Percentiles rank a stretch among this genome's conserved stretches.
These are phyloP conservation scores for Lunasporangiospora selenospora DNA, from an alignment of 192 early-diverging fungal species.

Conservation along the genomic window DNA sequence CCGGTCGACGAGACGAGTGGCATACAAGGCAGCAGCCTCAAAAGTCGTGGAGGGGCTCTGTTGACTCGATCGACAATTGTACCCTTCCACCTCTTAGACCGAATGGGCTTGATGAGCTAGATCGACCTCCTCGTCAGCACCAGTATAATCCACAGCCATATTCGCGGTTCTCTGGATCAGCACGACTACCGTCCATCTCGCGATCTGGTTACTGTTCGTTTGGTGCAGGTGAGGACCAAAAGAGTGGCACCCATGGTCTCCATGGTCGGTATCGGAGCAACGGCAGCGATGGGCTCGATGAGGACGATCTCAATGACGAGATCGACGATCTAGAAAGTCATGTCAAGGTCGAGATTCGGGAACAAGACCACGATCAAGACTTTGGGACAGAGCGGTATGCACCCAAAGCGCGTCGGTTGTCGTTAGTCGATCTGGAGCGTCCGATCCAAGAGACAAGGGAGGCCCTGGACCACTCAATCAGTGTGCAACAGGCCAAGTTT, in stretches of 20 bases:
- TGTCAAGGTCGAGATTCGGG: background rate
- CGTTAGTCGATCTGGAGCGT: constrained; percentile 33
- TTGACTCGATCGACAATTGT: constrained; percentile 11
- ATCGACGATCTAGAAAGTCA: background rate
- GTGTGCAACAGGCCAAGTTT: constrained; percentile 23
- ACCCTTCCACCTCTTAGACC: constrained; percentile 29
- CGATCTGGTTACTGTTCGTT: constrained; percentile 9
- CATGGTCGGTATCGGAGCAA: background rate
- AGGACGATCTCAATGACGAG: background rate
- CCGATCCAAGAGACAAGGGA: constrained; percentile 37
- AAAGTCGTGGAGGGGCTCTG: constrained; percentile 20
- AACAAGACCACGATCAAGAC: background rate
- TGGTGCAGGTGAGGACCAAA: too few relatives aligned
- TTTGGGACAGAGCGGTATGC: constrained; percentile 5
- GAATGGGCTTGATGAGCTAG: background rate
- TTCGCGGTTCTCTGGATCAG: background rate
- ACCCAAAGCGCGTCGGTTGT: constrained; percentile 27
- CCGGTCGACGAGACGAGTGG: background rate
- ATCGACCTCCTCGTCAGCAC: background rate
- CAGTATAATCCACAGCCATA: too few relatives aligned
- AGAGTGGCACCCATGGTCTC: constrained; percentile 1
- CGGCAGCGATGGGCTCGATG: too few relatives aligned
- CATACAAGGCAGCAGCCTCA: too few relatives aligned
- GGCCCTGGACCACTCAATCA: too few relatives aligned
- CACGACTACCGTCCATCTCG: constrained; percentile 30